Conservation (phyloP, 2,329 filamentous ascomycete species). For the Trichoderma lentiforme region DNA sequence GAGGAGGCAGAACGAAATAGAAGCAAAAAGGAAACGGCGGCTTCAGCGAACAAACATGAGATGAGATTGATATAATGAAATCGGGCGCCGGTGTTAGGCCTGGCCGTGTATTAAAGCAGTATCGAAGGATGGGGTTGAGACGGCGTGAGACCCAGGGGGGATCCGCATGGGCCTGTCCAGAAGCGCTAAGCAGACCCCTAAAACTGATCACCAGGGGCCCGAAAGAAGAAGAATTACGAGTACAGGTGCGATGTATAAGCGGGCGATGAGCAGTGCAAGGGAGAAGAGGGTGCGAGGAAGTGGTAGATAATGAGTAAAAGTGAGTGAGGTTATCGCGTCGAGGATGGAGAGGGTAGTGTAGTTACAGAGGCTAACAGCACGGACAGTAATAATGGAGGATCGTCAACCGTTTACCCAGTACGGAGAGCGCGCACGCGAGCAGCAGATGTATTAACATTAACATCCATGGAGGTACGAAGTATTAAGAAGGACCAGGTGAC, state of each 20-base stretch:
- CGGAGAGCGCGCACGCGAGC: not conserved
- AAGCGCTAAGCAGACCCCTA: not conserved
- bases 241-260: not conserved
- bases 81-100: not conserved
- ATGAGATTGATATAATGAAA: not conserved
- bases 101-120: not conserved
- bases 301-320: not conserved
- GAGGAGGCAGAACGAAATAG: not conserved
- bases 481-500: not conserved
- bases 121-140: not conserved
- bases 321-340: not conserved
- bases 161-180: not conserved
- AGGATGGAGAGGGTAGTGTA: not conserved
- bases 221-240: not conserved
- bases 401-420: not conserved
- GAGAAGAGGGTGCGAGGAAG: not conserved
- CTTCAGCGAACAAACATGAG: slow-evolving; percentile 1
- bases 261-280: not conserved
- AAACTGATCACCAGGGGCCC: not conserved
- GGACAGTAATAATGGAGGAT: not conserved
- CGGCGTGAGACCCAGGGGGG: not conserved
- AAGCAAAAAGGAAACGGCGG: not conserved
- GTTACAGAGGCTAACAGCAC: not conserved
- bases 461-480: not conserved
- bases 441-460: not conserved